These are phyloP conservation scores for Ophiostoma montium DNA, from an alignment of 2,329 filamentous ascomycete genomes.

Conservation along the genomic window DNA sequence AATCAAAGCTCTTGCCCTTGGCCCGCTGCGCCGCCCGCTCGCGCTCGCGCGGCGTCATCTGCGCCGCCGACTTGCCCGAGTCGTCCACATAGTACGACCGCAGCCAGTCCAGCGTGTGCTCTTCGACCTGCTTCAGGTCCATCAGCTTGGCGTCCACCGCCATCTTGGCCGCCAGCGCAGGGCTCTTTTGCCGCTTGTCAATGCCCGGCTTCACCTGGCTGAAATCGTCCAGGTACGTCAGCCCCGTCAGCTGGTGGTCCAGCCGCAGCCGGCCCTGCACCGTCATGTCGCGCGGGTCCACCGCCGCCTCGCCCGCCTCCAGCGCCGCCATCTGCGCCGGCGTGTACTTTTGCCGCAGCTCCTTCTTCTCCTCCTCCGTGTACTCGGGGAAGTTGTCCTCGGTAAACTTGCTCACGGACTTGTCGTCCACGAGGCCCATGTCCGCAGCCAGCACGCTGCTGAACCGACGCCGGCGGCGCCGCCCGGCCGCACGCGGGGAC, in stretches of 20 bases:
- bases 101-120: conserved; percentile 39
- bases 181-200: conserved; percentile 47
- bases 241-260: conserved; percentile 51
- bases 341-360: conserved; percentile 56
- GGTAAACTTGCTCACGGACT: conserved; percentile 30
- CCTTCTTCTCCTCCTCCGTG: conserved; percentile 48
- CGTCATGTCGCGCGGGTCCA: conserved; percentile 60
- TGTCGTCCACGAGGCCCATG: conserved; percentile 33
- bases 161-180: conserved; percentile 25
- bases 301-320: conserved; percentile 62
- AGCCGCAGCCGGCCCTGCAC: conserved; percentile 56
- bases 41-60: conserved; percentile 15
- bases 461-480: conserved; percentile 31
- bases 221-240: conserved; percentile 69
- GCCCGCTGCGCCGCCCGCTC: conserved; percentile 17
- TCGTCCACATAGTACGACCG: conserved; percentile 18
- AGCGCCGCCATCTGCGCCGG: conserved; percentile 70
- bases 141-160: conserved; percentile 37
- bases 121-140: conserved; percentile 43
- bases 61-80: conserved; percentile 13
- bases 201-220: conserved; percentile 61
- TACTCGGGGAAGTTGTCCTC: conserved; percentile 46
- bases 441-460: conserved; percentile 37
- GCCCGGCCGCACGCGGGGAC: conserved; percentile 25
- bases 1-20: conserved; percentile 1